A percentile compares a stretch with the other conserved stretches of the same genome.
phyloP scores from a whole-genome alignment of 2,329 filamentous ascomycete genomes.

The Simplicillium sp. region DNA sequence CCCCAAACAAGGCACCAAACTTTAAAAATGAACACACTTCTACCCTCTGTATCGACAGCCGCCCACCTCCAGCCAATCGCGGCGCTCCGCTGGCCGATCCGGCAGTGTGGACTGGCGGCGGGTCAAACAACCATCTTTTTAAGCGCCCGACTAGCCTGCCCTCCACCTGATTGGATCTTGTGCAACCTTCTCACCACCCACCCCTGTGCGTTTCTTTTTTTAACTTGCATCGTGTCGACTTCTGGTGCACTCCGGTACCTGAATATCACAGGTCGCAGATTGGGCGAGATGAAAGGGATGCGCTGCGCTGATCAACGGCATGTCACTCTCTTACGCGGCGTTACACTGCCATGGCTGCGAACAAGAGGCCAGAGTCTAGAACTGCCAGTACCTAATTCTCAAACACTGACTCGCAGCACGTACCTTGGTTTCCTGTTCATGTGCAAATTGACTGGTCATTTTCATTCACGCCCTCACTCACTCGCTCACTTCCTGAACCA shows the following conservation, averaged over 20 bases:
- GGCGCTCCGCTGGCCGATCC: slow-evolving; percentile 1
- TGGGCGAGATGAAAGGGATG: slow-evolving; percentile 17
- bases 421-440: too few relatives aligned
- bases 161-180: neutral
- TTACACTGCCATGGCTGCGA: too few relatives aligned
- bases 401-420: too few relatives aligned
- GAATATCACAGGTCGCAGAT: slow-evolving; percentile 12
- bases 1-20: slow-evolving; percentile 12
- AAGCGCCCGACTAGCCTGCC: neutral
- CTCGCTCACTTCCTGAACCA: neutral
- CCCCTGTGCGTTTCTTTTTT: too few relatives aligned
- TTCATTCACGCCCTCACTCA: too few relatives aligned
- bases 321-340: neutral
- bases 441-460: too few relatives aligned
- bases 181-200: too few relatives aligned
- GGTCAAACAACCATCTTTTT: neutral
- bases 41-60: slow-evolving; percentile 11
- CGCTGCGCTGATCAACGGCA: neutral
- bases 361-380: too few relatives aligned
- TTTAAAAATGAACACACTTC: slow-evolving; percentile 8
- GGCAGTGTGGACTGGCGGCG: neutral
- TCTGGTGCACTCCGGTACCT: too few relatives aligned
- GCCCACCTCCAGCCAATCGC: slow-evolving; percentile 14
- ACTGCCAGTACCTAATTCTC: too few relatives aligned
- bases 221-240: too few relatives aligned